Percentiles rank a stretch among this genome's conserved stretches.
Conservation (phyloP, 208 protist genomes). For the Endotrypanum monterogeii region DNA sequence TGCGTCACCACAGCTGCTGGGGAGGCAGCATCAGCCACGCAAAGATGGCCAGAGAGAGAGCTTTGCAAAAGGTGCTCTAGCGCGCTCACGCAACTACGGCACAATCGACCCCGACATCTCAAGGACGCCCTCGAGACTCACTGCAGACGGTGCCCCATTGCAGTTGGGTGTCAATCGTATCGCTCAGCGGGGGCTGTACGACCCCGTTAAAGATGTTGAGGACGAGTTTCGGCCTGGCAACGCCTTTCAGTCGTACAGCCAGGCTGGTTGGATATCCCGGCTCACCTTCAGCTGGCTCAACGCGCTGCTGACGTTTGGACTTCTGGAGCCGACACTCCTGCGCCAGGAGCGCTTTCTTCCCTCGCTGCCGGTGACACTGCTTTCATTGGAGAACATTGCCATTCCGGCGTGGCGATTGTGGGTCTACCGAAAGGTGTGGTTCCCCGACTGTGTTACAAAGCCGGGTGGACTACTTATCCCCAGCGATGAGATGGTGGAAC, state of each 20-base stretch:
- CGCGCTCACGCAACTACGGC: slow-evolving; percentile 12
- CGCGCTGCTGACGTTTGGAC: slow-evolving; percentile 52
- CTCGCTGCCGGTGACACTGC: slow-evolving; percentile 50
- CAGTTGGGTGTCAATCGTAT: slow-evolving; percentile 21
- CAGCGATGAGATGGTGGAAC: slow-evolving; percentile 47
- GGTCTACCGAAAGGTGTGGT: slow-evolving; percentile 58
- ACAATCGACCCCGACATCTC: slow-evolving; percentile 28
- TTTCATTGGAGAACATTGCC: slow-evolving; percentile 50
- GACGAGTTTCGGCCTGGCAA: slow-evolving; percentile 72
- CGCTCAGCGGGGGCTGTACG: slow-evolving; percentile 38
- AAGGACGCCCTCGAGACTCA: slow-evolving; percentile 16
- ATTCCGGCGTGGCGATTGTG: slow-evolving; percentile 58
- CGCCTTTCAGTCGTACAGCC: slow-evolving; percentile 57
- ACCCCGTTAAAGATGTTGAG: slow-evolving; percentile 48
- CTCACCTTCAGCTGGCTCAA: slow-evolving; percentile 72
- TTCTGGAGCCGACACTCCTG: slow-evolving; percentile 60
- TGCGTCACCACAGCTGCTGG: neutral
- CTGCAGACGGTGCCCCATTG: slow-evolving; percentile 2
- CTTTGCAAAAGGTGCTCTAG: neutral
- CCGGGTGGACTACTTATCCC: slow-evolving; percentile 44
- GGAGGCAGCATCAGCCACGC: slow-evolving; percentile 1
- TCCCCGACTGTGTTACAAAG: slow-evolving; percentile 32
- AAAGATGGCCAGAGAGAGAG: neutral
- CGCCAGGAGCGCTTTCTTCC: slow-evolving; percentile 66
- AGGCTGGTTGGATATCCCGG: slow-evolving; percentile 36